A percentile compares a stretch with the other conserved stretches of the same genome.
Evolutionary conservation across 2,329 filamentous ascomycete genomes (phyloP).

Genomic region (Fusarium luffae): DNA sequence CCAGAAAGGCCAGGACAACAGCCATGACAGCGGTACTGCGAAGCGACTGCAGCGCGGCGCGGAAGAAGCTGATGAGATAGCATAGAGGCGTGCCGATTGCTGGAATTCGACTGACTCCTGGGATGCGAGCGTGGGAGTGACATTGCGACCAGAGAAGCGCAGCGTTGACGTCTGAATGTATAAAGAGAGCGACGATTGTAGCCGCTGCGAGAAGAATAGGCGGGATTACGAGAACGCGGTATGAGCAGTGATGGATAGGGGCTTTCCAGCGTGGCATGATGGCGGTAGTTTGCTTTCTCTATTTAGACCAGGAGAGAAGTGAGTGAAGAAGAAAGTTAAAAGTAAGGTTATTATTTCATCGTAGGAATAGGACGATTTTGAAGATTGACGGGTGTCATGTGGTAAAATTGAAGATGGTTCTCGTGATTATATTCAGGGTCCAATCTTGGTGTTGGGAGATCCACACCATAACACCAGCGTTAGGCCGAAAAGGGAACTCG

Average conservation of each 20-base stretch:
- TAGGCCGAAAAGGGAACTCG: slow-evolving; percentile 17
- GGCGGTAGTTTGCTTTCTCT: not conserved
- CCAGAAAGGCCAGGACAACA: slow-evolving; percentile 57
- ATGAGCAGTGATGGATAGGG: slow-evolving; percentile 64
- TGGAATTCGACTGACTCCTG: slow-evolving; percentile 57
- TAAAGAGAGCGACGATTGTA: slow-evolving; percentile 56
- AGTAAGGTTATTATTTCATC: not conserved
- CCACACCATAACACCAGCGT: slow-evolving; percentile 24
- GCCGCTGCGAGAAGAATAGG: slow-evolving; percentile 59
- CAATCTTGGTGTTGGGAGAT: slow-evolving; percentile 27
- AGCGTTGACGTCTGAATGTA: slow-evolving; percentile 62
- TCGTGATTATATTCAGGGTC: slow-evolving; percentile 29
- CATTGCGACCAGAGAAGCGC: slow-evolving; percentile 66
- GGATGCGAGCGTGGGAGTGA: slow-evolving; percentile 59
- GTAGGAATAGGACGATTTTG: not conserved
- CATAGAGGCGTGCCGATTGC: slow-evolving; percentile 59
- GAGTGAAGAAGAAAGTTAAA: not conserved
- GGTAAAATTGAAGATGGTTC: slow-evolving; percentile 31
- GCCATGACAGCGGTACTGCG: slow-evolving; percentile 57
- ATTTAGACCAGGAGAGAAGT: too few relatives aligned
- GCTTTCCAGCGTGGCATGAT: slow-evolving; percentile 47
- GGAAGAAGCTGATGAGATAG: slow-evolving; percentile 63
- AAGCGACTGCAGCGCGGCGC: slow-evolving; percentile 54
- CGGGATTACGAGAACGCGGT: slow-evolving; percentile 63
- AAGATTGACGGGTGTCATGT: slow-evolving; percentile 25